Percentiles rank a stretch among this genome's conserved stretches.
Conservation (phyloP, 2,329 filamentous ascomycete species). For the Neonectria neomacrospora region DNA sequence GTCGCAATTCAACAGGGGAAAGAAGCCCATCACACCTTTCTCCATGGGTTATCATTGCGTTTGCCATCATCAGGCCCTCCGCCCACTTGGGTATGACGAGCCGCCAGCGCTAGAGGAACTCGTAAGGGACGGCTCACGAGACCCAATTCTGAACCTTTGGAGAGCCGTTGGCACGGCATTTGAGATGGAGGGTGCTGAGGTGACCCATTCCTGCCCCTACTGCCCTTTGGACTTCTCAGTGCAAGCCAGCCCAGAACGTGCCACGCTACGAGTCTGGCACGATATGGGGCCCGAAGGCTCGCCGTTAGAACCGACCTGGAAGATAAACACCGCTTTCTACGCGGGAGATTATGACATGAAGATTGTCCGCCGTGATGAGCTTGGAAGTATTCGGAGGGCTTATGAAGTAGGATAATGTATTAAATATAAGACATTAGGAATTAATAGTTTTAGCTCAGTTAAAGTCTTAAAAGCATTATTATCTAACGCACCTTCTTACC, state of each 20-base stretch:
- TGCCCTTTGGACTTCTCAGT: slow-evolving; percentile 26
- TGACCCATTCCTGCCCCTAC: slow-evolving; percentile 4
- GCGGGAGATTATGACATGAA: neutral
- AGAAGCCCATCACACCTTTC: neutral
- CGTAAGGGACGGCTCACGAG: neutral
- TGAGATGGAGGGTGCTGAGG: neutral
- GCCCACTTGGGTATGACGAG: neutral
- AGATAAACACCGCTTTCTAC: neutral
- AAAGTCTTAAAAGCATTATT: too few relatives aligned
- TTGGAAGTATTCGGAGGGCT: neutral
- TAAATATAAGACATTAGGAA: neutral
- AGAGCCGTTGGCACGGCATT: neutral
- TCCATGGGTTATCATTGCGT: neutral
- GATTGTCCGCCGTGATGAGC: neutral
- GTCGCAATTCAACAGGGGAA: neutral
- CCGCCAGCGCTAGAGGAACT: neutral
- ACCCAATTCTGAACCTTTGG: neutral
- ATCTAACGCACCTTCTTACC: too few relatives aligned
- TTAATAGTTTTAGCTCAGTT: too few relatives aligned
- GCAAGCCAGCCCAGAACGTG: neutral
- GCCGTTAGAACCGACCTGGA: slow-evolving; percentile 6
- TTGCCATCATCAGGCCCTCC: neutral
- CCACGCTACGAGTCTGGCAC: slow-evolving; percentile 17
- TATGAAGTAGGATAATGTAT: neutral
- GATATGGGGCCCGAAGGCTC: slow-evolving; percentile 31